A percentile compares a stretch with the other conserved stretches of the same genome.
phyloP scores from a whole-genome alignment of 1,139 yeast genomes.

The Meyerozyma smithsonii region DNA sequence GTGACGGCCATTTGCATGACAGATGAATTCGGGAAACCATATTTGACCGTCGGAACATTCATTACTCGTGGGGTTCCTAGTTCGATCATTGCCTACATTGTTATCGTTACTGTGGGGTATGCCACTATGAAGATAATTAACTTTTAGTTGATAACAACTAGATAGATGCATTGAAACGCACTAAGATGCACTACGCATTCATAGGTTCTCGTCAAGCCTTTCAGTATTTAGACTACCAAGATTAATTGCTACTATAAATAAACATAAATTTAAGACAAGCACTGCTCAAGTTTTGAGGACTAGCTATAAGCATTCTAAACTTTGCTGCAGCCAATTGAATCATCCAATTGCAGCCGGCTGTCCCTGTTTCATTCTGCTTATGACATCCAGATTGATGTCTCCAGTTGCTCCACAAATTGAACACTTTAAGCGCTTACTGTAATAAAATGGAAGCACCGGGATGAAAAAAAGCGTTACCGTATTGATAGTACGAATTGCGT shows the following conservation, averaged over 20 bases:
- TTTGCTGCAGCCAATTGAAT: not conserved
- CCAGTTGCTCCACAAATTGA: slow-evolving; percentile 44
- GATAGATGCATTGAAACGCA: too few relatives aligned
- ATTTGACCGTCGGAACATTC: slow-evolving; percentile 59
- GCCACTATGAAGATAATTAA: slow-evolving; percentile 54
- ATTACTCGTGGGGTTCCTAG: slow-evolving; percentile 71
- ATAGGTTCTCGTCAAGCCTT: too few relatives aligned
- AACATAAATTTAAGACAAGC: too few relatives aligned
- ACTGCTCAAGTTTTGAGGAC: too few relatives aligned
- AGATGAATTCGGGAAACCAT: slow-evolving; percentile 65
- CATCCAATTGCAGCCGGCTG: slow-evolving; percentile 36
- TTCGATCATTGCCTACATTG: slow-evolving; percentile 50
- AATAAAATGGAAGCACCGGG: slow-evolving; percentile 42
- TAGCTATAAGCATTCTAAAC: too few relatives aligned
- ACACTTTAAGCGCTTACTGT: slow-evolving; percentile 34
- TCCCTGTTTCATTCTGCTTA: slow-evolving; percentile 32
- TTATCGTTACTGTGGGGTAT: slow-evolving; percentile 61
- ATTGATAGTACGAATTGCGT: slow-evolving; percentile 37
- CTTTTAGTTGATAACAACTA: slow-evolving; percentile 18
- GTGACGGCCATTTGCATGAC: slow-evolving; percentile 77
- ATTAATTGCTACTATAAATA: too few relatives aligned
- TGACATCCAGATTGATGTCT: slow-evolving; percentile 25
- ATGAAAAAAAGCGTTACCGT: slow-evolving; percentile 43
- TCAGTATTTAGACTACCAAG: too few relatives aligned
- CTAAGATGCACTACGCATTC: too few relatives aligned